Base-by-base conservation (phyloP, 2,329 filamentous ascomycete species). In the Phyllachora maydis region DNA sequence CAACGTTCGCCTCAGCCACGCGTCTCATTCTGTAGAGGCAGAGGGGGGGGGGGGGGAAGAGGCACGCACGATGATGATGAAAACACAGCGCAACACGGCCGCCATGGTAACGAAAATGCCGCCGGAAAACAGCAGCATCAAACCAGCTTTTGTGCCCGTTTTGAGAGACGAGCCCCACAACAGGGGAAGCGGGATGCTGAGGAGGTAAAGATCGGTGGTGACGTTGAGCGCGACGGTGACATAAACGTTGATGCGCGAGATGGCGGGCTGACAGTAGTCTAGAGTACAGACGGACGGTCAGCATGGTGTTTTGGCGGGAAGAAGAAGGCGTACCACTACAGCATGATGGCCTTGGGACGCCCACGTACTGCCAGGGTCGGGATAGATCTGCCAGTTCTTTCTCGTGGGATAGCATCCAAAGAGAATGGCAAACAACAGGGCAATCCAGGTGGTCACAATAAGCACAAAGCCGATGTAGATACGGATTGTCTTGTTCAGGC, bases 311-410 rank as follows among this genome's bases (percentile, higher is more conserved):
- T 11, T 19, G 28, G 15, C 11, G 5, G 15, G 10, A 18, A 4
- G 12, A 19, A 13, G 14, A 15, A n/a, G 18, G 23, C 18, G 22
- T 30, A 26, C 16, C 26, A 30, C 17, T 24, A n/a, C n/a, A n/a
- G n/a, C n/a, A n/a, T n/a, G n/a, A n/a, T 28, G 16, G 27, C 26
- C 10, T 26, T 23, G 5, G 11, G 14, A 4, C 22, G 10, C 10
- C 18, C 19, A 46, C 52, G 30, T 34, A 56, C 52, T 59, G n/a
- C 56, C 56, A 5, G 59, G 59, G 23, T 64, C 37, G 0, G 59
- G 59, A 30, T 55, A 40, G 19, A 65, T 62, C 35, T 65, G 59
- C 58, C 58, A 65, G 30, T 62, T 54, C 23, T 49, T 49, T 16
- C 45, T 30, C 26, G 62, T 46, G 1, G 58, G 56, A 26, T 43